Base-by-base conservation (phyloP, 495 filamentous ascomycete species). In the Aspergillus baeticus region DNA sequence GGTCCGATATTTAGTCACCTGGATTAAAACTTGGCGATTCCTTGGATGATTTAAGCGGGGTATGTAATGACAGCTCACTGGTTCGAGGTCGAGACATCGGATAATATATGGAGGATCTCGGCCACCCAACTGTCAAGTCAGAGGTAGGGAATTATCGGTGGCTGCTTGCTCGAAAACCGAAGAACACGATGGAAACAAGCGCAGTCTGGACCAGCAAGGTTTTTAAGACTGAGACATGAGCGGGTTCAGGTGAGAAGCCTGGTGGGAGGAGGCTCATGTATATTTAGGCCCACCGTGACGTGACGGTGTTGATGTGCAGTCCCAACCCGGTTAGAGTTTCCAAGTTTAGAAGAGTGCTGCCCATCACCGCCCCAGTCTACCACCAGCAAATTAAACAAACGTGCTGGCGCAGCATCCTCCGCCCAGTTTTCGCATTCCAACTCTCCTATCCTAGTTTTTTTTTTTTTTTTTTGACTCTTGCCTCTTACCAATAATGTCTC, bases 381-480 rank as follows among this genome's bases (percentile, higher is more conserved):
- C 17, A 15, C 48, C 37, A 53, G 36, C 52, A 63, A 64, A 64
- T 55, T 29, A 52, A 59, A 38, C 62, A 64, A 64, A 64, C 62
- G 59, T 50, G 62, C 55, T 54, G 62, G 58, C 62, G 62, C 58
- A 61, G 62, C 54, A 18, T 42, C 37, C 36, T 38, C 39, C 31
- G 45, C 42, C 58, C 37, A 42, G 33, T 48, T 55, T 60, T 54
- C 51, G 57, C 57, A 60, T 55, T 60, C 57, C 51, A 59, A 20
- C 31, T 41, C 44, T 52, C 31, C 33, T 38, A 48, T 41, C 37
- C 46, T 21, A 37, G n/a, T 14, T 48, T 58, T 50, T 58, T 49
- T 39, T 52, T 46, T 15, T 31, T 41, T 23, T 23, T 22, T 38
- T 29, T 8, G 26, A 29, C 26, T 8, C 14, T 43, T 23, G 8